Conservation (phyloP, 495 filamentous ascomycete genomes). For the Daldinia caldariorum region DNA sequence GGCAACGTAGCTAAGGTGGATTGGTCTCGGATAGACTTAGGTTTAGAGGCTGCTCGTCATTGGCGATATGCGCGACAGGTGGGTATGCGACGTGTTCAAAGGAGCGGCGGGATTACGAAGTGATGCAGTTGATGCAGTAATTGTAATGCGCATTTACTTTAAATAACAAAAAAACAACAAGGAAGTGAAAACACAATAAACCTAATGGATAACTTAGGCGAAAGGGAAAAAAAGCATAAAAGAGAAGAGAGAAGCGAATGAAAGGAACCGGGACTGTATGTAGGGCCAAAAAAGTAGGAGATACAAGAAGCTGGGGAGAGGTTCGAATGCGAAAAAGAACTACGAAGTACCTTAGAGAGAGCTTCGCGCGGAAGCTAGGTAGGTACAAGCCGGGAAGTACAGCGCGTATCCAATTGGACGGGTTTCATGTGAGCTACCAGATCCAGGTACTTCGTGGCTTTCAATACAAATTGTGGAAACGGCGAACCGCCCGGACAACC, state of each 20-base stretch:
- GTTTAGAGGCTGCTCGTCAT: conserved; percentile 33
- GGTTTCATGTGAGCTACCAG: conserved; percentile 27
- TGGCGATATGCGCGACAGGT: conserved; percentile 39
- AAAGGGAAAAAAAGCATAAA: conserved; percentile 28
- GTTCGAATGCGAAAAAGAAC: conserved; percentile 32
- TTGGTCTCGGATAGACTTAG: conserved; percentile 22
- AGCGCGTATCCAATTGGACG: conserved; percentile 17
- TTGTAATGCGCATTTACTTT: conserved; percentile 4
- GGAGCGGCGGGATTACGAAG: conserved; percentile 35
- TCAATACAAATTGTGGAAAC: conserved; percentile 6
- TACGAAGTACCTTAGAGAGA: background rate
- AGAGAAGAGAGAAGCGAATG: conserved; percentile 36
- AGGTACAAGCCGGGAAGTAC: background rate
- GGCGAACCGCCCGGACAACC: conserved; percentile 32
- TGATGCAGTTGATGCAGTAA: background rate
- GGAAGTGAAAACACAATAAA: conserved; percentile 7
- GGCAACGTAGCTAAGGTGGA: conserved; percentile 17
- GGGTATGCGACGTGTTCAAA: conserved; percentile 42
- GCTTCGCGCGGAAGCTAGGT: background rate
- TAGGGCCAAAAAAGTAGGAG: conserved; percentile 1
- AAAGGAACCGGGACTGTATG: conserved; percentile 15
- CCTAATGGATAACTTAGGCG: conserved; percentile 10
- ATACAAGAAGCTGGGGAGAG: conserved; percentile 6
- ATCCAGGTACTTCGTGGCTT: conserved; percentile 5
- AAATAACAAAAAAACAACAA: conserved; percentile 9